A percentile compares a stretch with the other conserved stretches of the same genome.
phyloP scores from a whole-genome alignment of 805 yeast species.

The Pichia californica region DNA sequence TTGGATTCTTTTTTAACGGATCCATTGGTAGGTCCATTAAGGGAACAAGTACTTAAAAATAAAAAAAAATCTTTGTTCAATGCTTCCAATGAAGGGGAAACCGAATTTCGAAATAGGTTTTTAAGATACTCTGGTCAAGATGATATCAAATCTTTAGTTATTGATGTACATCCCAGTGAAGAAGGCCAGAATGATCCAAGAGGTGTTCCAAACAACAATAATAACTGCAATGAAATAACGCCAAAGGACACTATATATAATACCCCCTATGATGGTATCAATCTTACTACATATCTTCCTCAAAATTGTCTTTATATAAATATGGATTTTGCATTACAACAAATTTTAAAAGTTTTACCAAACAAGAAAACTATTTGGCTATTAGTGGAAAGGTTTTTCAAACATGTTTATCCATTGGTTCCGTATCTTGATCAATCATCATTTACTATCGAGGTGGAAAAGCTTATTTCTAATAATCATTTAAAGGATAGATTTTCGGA shows the following conservation, averaged over 20 bases:
- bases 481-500: slow-evolving; percentile 29
- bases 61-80: slow-evolving; percentile 14
- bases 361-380: slow-evolving; percentile 39
- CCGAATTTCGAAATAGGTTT: slow-evolving; percentile 26
- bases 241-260: not conserved
- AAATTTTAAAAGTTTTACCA: slow-evolving; percentile 37
- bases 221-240: not conserved
- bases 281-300: not conserved
- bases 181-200: not conserved
- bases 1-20: slow-evolving; percentile 43
- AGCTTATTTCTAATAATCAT: slow-evolving; percentile 29
- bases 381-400: slow-evolving; percentile 38
- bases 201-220: too few species aligned
- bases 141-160: slow-evolving; percentile 30
- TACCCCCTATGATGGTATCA: not conserved
- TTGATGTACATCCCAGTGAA: not conserved
- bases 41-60: slow-evolving; percentile 24
- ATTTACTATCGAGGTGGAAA: slow-evolving; percentile 29
- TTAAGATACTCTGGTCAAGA: slow-evolving; percentile 34
- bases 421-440: slow-evolving; percentile 40
- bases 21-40: slow-evolving; percentile 30
- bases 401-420: slow-evolving; percentile 38
- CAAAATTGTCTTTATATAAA: slow-evolving; percentile 6
- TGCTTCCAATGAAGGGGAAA: slow-evolving; percentile 9
- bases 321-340: slow-evolving; percentile 20